phyloP scores from a whole-genome alignment of 108 stramenopile species.

The Cyclostephanos invisitatus region DNA sequence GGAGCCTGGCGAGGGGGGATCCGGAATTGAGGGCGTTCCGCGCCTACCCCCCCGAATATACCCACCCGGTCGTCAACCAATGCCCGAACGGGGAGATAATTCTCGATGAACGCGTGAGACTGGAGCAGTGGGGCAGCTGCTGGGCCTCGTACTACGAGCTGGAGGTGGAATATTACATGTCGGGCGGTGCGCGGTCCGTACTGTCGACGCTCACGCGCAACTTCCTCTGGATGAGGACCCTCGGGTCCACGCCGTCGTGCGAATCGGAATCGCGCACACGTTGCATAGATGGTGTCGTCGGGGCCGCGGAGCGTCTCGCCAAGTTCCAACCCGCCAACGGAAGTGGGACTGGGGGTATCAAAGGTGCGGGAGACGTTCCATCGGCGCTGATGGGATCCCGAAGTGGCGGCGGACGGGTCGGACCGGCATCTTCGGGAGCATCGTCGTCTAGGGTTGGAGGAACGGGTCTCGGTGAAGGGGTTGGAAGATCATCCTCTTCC shows the following conservation, averaged over 20 bases:
- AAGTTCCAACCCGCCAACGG: slow-evolving; percentile 12
- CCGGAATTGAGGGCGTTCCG: slow-evolving; percentile 97
- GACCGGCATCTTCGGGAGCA: slow-evolving; percentile 11
- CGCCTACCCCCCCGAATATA: slow-evolving; percentile 94
- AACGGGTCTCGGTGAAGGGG: slow-evolving; percentile 6
- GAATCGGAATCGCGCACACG: slow-evolving; percentile 34
- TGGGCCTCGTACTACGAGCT: slow-evolving; percentile 95
- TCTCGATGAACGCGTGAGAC: slow-evolving; percentile 62
- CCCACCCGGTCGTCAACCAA: slow-evolving; percentile 57
- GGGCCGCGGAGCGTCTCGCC: slow-evolving; percentile 31
- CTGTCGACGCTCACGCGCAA: slow-evolving; percentile 78
- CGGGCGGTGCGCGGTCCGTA: slow-evolving; percentile 59
- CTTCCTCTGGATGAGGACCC: slow-evolving; percentile 88
- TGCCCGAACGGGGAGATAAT: slow-evolving; percentile 90
- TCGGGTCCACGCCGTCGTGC: slow-evolving; percentile 43
- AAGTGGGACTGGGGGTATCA: neutral
- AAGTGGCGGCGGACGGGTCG: slow-evolving; percentile 25
- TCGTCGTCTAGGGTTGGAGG: slow-evolving; percentile 10
- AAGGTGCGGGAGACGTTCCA: slow-evolving; percentile 2
- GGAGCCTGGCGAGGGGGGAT: slow-evolving; percentile 58
- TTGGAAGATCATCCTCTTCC: neutral
- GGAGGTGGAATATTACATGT: slow-evolving; percentile 80
- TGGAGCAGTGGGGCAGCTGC: slow-evolving; percentile 96
- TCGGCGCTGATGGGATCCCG: slow-evolving; percentile 17
- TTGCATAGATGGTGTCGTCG: slow-evolving; percentile 30